Evolutionary conservation across 805 yeast species (phyloP).

Genomic region (Kazachstania martiniae): DNA sequence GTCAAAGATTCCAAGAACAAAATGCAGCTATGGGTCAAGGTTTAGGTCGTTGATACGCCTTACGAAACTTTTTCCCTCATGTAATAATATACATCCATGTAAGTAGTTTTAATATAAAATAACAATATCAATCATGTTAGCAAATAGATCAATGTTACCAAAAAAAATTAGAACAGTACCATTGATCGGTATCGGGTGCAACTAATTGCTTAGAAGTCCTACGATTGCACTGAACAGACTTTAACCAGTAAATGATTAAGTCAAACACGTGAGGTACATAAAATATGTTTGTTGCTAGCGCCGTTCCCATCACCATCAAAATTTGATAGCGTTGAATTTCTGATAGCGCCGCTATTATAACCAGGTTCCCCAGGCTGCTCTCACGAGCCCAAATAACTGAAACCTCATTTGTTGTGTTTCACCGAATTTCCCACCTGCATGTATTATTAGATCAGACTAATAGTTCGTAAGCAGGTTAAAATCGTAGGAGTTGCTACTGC

Average conservation of each 20-base stretch:
- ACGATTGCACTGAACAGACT: conserved; percentile 32
- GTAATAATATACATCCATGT: background rate
- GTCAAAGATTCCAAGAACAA: conserved; percentile 97
- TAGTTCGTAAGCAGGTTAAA: too few relatives aligned
- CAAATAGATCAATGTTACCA: too few relatives aligned
- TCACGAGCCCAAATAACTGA: conserved; percentile 9
- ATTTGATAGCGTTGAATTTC: conserved; percentile 16
- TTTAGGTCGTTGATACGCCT: conserved; percentile 31
- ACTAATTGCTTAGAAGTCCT: conserved; percentile 16
- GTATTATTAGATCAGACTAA: background rate
- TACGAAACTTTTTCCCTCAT: background rate
- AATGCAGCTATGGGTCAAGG: conserved; percentile 72
- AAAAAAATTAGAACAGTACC: conserved; percentile 13
- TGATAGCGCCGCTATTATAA: conserved; percentile 22
- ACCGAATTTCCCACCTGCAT: conserved; percentile 32
- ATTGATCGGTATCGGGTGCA: conserved; percentile 31
- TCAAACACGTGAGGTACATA: too few relatives aligned
- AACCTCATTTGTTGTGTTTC: conserved; percentile 20
- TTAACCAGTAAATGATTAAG: background rate
- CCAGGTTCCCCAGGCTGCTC: conserved; percentile 15
- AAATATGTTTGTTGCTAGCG: conserved; percentile 24
- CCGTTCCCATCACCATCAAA: conserved; percentile 21
- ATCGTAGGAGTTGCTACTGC: too few relatives aligned
- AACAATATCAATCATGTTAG: background rate
- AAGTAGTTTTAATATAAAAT: background rate